Base-by-base conservation (phyloP, 208 protist species). In the Acanthamoeba lenticulata region DNA sequence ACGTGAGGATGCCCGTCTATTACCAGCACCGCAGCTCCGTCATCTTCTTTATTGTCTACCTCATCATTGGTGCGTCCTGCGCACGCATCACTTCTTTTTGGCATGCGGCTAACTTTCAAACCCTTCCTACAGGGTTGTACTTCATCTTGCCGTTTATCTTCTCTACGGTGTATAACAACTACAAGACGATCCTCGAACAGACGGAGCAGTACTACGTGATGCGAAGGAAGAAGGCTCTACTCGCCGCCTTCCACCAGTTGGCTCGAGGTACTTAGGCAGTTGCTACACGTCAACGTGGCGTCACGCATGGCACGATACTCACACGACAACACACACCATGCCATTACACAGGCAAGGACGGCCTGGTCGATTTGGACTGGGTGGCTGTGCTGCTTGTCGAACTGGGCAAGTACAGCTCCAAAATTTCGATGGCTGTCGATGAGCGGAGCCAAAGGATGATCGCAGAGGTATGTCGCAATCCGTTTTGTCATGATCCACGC, bases 111-210 rank as follows among this genome's bases (percentile, higher is more conserved):
- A n/a, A n/a, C n/a, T n/a, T n/a, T n/a, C n/a, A n/a, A n/a, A n/a
- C 15, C 5, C 15, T 67, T 67, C 21, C 11, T n/a, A 19, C 42
- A 83, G 72, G 72, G 1, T 38, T 83, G 40, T 83, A 83, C 72
- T 83, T 83, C 72, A 83, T 83, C 29, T n/a, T 83, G 34, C 72
- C 72, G 40, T 83, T 83, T 38, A 83, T 83, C 72, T 83, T 83
- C 40, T 83, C 72, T 83, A 83, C 72, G 72, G 72, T 83, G 72
- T 83, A 83, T 38, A 83, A 83, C 72, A 83, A 83, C 72, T 83
- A 83, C 72, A 83, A 83, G 38, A 52, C 72, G 11, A 83, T 83
- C 72, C 72, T 83, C 42, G 72, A 83, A 19, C 72, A 83, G 72
- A 83, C 72, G 15, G 72, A 83, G 27, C 72, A 83, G 42, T 83